Conservation (phyloP, 805 yeast genomes). For the Saccharomycopsis fibuligera region DNA sequence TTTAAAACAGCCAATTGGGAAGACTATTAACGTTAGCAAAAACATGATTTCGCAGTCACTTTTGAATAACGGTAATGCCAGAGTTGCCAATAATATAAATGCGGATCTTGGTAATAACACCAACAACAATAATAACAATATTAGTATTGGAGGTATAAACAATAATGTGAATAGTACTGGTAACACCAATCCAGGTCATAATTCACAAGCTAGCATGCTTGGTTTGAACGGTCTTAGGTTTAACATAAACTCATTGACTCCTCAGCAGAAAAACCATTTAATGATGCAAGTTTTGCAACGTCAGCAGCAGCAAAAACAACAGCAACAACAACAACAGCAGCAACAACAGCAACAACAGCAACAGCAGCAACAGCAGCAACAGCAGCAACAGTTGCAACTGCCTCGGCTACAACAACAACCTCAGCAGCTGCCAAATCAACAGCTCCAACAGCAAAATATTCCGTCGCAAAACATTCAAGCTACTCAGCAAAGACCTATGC, state of each 20-base stretch:
- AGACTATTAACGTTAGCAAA: constrained; percentile 13
- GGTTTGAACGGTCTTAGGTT: constrained; percentile 3
- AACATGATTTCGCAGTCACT: constrained; percentile 16
- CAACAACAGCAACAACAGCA: constrained; percentile 5
- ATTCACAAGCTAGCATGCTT: background rate
- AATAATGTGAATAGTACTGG: background rate
- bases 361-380: background rate
- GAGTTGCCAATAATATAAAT: background rate
- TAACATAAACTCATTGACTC: constrained; percentile 13
- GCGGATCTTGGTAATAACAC: too few species aligned
- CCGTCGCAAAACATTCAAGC: too few species aligned
- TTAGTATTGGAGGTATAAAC: background rate
- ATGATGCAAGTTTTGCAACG: constrained; percentile 15
- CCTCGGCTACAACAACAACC: constrained; percentile 1
- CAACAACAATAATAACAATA: constrained; percentile 1
- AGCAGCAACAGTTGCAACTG: constrained; percentile 11
- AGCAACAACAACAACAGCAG: constrained; percentile 5
- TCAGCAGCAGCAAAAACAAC: constrained; percentile 11
- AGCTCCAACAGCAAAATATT: too few species aligned
- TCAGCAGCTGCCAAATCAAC: background rate
- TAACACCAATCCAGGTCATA: background rate
- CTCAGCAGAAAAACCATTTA: constrained; percentile 15
- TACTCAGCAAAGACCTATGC: too few species aligned
- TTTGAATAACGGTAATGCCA: constrained; percentile 2
- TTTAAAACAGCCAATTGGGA: constrained; percentile 15